phyloP scores from a whole-genome alignment of 116 monocot genomes.

The Phalaenopsis hybrid region DNA sequence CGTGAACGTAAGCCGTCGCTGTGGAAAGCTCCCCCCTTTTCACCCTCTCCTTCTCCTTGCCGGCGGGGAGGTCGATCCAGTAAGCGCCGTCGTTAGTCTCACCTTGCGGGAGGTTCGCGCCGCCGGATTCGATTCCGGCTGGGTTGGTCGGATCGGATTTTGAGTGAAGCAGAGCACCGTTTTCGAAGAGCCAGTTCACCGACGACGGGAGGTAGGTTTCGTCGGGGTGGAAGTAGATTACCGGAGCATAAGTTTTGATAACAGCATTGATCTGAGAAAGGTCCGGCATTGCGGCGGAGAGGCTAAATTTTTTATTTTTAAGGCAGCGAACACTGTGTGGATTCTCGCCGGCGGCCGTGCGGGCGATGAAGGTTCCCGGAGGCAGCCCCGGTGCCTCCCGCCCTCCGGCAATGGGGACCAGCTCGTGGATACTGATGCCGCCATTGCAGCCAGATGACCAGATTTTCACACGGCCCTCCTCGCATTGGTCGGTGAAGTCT shows the following conservation, averaged over 20 bases:
- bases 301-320: slow-evolving; percentile 33
- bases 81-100: slow-evolving; percentile 52
- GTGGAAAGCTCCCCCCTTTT: slow-evolving; percentile 45
- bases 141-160: slow-evolving; percentile 18
- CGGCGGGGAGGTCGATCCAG: slow-evolving; percentile 71
- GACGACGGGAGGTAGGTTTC: slow-evolving; percentile 69
- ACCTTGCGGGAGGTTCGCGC: slow-evolving; percentile 72
- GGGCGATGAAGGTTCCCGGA: slow-evolving; percentile 47
- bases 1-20: slow-evolving; percentile 51
- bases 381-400: slow-evolving; percentile 26
- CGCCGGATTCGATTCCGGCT: slow-evolving; percentile 16
- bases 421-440: neutral
- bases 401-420: slow-evolving; percentile 22
- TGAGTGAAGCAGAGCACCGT: slow-evolving; percentile 52
- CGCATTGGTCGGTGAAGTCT: slow-evolving; percentile 56
- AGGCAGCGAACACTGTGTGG: slow-evolving; percentile 27
- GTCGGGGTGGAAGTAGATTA: slow-evolving; percentile 54
- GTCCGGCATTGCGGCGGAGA: slow-evolving; percentile 46
- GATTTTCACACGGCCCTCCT: slow-evolving; percentile 28
- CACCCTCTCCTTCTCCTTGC: slow-evolving; percentile 22
- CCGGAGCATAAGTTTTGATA: slow-evolving; percentile 43
- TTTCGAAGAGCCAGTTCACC: slow-evolving; percentile 61
- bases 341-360: neutral
- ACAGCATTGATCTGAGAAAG: slow-evolving; percentile 41
- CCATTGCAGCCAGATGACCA: slow-evolving; percentile 17